Evolutionary conservation across 192 early-diverging fungal genomes (phyloP).

Genomic region (Coemansia sp.): DNA sequence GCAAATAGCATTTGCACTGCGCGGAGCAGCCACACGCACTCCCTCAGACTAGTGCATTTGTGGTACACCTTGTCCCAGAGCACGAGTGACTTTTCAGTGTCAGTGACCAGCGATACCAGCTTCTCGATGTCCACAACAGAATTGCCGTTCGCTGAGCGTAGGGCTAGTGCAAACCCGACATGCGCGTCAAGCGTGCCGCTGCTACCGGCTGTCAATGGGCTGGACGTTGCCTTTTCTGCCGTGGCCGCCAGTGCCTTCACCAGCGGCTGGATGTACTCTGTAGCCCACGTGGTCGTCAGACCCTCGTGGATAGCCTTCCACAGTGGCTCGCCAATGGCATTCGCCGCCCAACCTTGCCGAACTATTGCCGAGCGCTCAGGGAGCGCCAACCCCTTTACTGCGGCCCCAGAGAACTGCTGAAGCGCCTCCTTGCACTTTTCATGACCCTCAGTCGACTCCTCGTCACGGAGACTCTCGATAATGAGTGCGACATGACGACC

Average conservation of each 20-base stretch:
- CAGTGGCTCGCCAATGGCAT: conserved; percentile 59
- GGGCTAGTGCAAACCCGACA: conserved; percentile 59
- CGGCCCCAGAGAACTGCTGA: conserved; percentile 47
- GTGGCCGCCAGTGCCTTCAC: conserved; percentile 55
- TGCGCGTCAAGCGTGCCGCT: conserved; percentile 67
- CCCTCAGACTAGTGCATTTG: conserved; percentile 64
- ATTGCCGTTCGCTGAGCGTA: conserved; percentile 20
- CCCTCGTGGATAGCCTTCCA: conserved; percentile 27
- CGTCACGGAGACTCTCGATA: conserved; percentile 24
- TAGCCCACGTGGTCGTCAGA: conserved; percentile 13
- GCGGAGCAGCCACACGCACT: conserved; percentile 71
- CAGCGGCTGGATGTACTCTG: conserved; percentile 39
- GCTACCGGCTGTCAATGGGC: conserved; percentile 59
- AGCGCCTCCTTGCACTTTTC: conserved; percentile 39
- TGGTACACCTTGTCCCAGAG: conserved; percentile 83
- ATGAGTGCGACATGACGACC: conserved; percentile 60
- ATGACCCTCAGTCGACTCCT: conserved; percentile 6
- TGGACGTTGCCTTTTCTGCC: conserved; percentile 62
- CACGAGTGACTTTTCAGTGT: conserved; percentile 70
- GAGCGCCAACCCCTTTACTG: conserved; percentile 59
- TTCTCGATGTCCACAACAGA: conserved; percentile 28
- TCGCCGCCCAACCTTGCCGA: conserved; percentile 67
- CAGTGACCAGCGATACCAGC: conserved; percentile 34
- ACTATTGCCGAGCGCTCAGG: conserved; percentile 61
- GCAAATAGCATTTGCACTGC: conserved; percentile 53